phyloP scores from a whole-genome alignment of 192 early-diverging fungal species.

The Funneliformis geosporum region DNA sequence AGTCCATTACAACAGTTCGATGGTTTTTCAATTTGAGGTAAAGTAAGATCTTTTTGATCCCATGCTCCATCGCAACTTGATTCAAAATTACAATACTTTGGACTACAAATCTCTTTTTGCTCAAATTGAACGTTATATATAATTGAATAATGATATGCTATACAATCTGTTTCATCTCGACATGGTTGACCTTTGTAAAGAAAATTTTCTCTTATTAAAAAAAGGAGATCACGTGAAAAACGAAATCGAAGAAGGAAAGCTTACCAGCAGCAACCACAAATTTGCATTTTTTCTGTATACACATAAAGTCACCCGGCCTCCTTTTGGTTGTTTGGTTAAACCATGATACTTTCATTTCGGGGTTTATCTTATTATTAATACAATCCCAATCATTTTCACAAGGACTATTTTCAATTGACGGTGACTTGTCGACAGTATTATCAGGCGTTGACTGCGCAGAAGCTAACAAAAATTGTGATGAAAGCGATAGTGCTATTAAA shows the following conservation, averaged over 20 bases:
- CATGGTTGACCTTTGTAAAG: constrained; percentile 50
- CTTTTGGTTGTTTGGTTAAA: too few relatives aligned
- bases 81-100: constrained; percentile 59
- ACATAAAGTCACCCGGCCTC: background rate
- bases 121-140: constrained; percentile 36
- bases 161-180: constrained; percentile 51
- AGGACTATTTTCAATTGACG: background rate
- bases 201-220: too few relatives aligned
- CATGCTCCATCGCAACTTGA: constrained; percentile 64
- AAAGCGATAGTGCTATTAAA: background rate
- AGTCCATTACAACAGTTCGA: constrained; percentile 59
- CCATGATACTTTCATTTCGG: too few relatives aligned
- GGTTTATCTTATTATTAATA: background rate
- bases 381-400: background rate
- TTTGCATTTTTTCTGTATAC: constrained; percentile 41
- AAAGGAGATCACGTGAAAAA: constrained; percentile 18
- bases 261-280: constrained; percentile 62
- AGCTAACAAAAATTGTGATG: background rate
- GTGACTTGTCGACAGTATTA: too few relatives aligned
- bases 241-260: constrained; percentile 7
- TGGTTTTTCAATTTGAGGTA: constrained; percentile 38
- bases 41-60: constrained; percentile 52
- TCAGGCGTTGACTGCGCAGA: background rate
- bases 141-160: constrained; percentile 48
- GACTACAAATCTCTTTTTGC: constrained; percentile 47